Conservation (phyloP, 441 rosid species). For the Corymbia citriodora region DNA sequence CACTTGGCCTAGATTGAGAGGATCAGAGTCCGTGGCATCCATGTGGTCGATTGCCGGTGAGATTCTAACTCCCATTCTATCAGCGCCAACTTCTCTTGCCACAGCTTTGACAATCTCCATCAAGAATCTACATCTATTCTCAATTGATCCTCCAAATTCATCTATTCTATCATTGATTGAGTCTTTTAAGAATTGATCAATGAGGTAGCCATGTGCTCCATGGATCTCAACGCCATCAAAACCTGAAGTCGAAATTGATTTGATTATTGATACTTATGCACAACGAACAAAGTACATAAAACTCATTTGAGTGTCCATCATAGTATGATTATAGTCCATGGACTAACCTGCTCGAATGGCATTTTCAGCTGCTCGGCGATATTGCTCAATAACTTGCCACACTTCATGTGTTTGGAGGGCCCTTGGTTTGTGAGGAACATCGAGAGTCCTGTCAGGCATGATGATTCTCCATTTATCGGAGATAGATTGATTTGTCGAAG, state of each 20-base stretch:
- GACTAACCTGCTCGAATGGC: background rate
- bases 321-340: background rate
- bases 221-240: conserved; percentile 14
- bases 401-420: background rate
- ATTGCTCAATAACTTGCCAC: background rate
- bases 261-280: background rate
- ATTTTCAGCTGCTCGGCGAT: background rate
- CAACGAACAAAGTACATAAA: background rate
- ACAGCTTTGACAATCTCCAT: background rate
- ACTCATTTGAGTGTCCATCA: background rate
- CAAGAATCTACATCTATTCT: conserved; percentile 3
- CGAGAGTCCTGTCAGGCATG: background rate
- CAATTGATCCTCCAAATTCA: background rate
- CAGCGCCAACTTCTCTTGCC: background rate
- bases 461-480: background rate
- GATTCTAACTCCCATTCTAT: background rate
- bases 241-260: background rate
- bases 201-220: conserved; percentile 7
- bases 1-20: background rate
- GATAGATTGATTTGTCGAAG: background rate
- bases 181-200: conserved; percentile 10
- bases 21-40: background rate
- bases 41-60: background rate
- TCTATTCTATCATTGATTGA: background rate
- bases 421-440: background rate